Evolutionary conservation across 2,329 filamentous ascomycete species (phyloP).

Genomic region (Alternaria postmessia): DNA sequence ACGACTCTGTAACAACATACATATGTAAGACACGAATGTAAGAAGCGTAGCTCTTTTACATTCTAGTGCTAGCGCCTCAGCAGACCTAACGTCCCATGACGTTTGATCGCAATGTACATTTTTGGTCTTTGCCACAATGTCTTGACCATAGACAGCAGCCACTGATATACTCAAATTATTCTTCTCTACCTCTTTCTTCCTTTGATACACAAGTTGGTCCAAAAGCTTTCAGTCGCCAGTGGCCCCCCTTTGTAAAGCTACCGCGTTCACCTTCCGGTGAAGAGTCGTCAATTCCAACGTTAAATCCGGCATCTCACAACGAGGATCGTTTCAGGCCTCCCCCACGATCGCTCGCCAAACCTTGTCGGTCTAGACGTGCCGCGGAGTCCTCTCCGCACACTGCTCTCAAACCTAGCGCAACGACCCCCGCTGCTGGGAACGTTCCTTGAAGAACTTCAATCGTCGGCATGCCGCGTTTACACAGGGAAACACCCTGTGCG

Average conservation of each 20-base stretch:
- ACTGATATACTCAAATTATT: not conserved
- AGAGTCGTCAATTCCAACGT: not conserved
- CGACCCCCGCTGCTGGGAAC: not conserved
- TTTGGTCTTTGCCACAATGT: not conserved
- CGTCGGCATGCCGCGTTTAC: not conserved
- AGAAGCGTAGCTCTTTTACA: not conserved
- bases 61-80: not conserved
- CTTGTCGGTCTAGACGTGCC: not conserved
- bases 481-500: not conserved
- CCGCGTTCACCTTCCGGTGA: not conserved
- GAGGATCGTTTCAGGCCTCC: slow-evolving; percentile 9
- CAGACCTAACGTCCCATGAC: not conserved
- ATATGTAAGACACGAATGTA: slow-evolving; percentile 17
- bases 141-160: not conserved
- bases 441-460: not conserved
- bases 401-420: slow-evolving; percentile 6
- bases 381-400: slow-evolving; percentile 1
- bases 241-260: no score
- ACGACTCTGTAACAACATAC: slow-evolving; percentile 20
- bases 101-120: not conserved
- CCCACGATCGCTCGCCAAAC: slow-evolving; percentile 15
- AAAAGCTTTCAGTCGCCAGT: no score
- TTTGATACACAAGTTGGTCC: no score
- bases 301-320: not conserved
- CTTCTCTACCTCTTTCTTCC: not conserved